Base-by-base conservation (phyloP, 257 asterid species). In the Leonotis leonurus region DNA sequence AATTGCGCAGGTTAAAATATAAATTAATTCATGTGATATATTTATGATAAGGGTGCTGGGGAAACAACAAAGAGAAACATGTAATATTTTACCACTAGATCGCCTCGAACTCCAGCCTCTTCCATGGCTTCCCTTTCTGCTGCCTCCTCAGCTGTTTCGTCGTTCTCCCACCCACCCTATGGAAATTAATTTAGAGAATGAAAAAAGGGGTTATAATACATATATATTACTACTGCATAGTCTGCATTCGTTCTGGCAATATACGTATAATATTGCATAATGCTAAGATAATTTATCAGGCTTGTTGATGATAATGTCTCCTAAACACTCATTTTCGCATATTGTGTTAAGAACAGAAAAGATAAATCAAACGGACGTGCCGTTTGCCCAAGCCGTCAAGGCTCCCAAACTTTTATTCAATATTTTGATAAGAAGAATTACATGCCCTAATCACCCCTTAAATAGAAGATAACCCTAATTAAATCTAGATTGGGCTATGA, bases 111-210 rank as follows among this genome's bases (percentile, higher is more conserved):
- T 67, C 97, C 97, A 73, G 97, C 97, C 78, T 90, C 97, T 70
- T 90, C 96, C 66, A 90, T 61, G 48, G 96, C 96, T 81, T 90
- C 97, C 53, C 96, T 84, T 27, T 69, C 77, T 37, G 96, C 96
- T 45, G 96, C 97, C 81, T 87, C 83, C 78, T 90, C 88, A 63
- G 78, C 90, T 16, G 96, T 90, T 82, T 90, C 97, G 65, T 90
- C 97, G 49, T 90, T 90, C 80, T 90, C 97, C 97, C 97, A 90
- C 27, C 97, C 97, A 70, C 97, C 97, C 96, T 90, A 71, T 56
- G 2, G 46, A 43, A 64, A 69, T 53, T 35, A 41, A 56, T 50
- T n/a, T 27, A 52, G 62, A 55, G 62, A 17, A 64, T 17, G 46
- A 49, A 33, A 37, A 21, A 33, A 24, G 9, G 24, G 58, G 44